Conservation (phyloP, 179 eudicot species). For the Nepenthes alata region DNA sequence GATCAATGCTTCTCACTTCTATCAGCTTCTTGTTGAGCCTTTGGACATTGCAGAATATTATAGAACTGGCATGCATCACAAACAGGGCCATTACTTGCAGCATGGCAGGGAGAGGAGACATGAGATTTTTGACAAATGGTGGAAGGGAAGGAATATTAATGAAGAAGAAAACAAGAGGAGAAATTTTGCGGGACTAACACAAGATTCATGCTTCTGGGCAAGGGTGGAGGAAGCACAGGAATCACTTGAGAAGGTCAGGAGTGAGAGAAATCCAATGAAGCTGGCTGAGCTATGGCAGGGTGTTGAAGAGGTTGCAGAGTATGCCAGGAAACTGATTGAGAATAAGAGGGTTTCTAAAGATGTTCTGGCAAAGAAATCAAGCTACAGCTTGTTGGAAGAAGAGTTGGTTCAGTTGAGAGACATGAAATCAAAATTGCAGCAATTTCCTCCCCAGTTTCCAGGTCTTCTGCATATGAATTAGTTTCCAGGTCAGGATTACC, state of each 20-base stretch:
- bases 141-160: slow-evolving; percentile 33
- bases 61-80: slow-evolving; percentile 41
- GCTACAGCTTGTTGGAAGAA: slow-evolving; percentile 46
- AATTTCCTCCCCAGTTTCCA: slow-evolving; percentile 25
- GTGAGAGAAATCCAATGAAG: slow-evolving; percentile 29
- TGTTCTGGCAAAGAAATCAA: slow-evolving; percentile 62
- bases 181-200: slow-evolving; percentile 60
- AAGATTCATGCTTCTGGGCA: slow-evolving; percentile 92
- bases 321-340: slow-evolving; percentile 45
- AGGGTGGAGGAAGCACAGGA: slow-evolving; percentile 74
- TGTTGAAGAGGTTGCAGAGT: slow-evolving; percentile 44
- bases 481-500: slow-evolving; percentile 17
- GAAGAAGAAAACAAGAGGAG: slow-evolving; percentile 38
- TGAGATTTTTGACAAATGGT: slow-evolving; percentile 66
- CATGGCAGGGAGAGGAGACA: slow-evolving; percentile 68
- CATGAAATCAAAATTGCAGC: slow-evolving; percentile 28
- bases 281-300: slow-evolving; percentile 26
- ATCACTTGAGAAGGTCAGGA: slow-evolving; percentile 25
- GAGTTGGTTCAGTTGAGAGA: slow-evolving; percentile 29
- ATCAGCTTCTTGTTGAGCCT: slow-evolving; percentile 83
- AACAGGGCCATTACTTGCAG: slow-evolving; percentile 53
- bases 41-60: slow-evolving; percentile 89
- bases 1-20: slow-evolving; percentile 63
- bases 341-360: slow-evolving; percentile 60
- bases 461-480: slow-evolving; percentile 20